Evolutionary conservation across 1,284 basidiomycete genomes (phyloP), one percentile per base, ranked within the genome.

Genomic region (Cutaneotrichosporon sp.): DNA sequence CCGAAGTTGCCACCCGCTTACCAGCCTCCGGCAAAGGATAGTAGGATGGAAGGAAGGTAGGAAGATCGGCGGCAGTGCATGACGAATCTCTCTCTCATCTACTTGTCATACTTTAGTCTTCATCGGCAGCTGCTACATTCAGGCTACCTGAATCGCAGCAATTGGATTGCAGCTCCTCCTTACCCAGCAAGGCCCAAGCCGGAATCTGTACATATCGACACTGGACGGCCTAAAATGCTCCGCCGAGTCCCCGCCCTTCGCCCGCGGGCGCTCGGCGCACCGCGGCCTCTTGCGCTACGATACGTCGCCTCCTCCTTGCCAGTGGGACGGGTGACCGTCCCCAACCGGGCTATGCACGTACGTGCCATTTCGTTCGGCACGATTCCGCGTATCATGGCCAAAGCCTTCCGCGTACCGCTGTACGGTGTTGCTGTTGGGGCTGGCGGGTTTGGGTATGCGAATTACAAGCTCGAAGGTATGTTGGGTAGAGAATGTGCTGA

Each of bases 381-480:
- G 11, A 88, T 94, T 61, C 92, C 92, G 14, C 84, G 87, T 67
- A 90, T 94, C 70, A 85, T 94, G 55, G 87, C 88, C 0, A 84
- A 91, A 50, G 92, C 91, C 0, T 92, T 95, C 75, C 84, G 89
- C 59, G 87, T 95, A 2, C 92, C 92, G 38, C 84, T 92, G 67
- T 92, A 91, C 36, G 90, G 89, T 14, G 89, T 88, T 26, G 91
- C 91, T 0, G 86, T 92, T 26, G 92, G 92, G 13, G 92, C 89
- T 1, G 92, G 93, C n/a, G 89, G 91, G 0, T 82, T 94, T 63
- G 90, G 90, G 7, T 96, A 95, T 79, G 92, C 91, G 18, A 93
- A 93, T 76, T 95, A 93, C 83, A 92, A 92, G 81, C 88, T 94
- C 72, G 92, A 97, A 83, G 91, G 92, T 91, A 66, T 70, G 86